Base-by-base conservation (phyloP, 1,284 basidiomycete genomes). In the Pascua sp. region DNA sequence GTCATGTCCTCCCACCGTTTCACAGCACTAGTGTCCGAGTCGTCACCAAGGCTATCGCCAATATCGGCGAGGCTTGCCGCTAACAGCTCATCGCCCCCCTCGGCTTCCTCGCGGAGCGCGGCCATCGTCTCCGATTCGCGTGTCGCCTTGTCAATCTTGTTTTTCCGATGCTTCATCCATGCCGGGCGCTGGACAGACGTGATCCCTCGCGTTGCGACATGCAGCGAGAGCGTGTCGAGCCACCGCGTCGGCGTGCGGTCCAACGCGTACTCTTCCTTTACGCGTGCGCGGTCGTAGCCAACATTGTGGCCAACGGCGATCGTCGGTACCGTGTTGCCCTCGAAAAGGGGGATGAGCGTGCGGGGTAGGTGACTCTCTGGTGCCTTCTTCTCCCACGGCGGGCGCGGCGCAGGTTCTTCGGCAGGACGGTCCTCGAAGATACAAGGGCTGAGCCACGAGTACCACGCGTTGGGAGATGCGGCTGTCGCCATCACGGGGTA, bases 391-490 rank as follows among this genome's bases (percentile, higher is more conserved):
- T 74, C 70, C 70, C 72, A 76, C 1, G 57, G 50, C 8, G 42
- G 44, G 5, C 44, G 54, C 32, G 49, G 38, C 17, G 15, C 32
- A 0, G 55, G 56, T 0, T 67, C 62, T 16, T 55, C n/a, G 3
- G 36, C 32, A 5, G 72, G 73, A 0, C 72, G 66, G 5, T 58
- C 24, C 11, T 84, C 84, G 7, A 97, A 82, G 5, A 99, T 79
- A 86, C 92, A 95, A 0, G 95, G 95, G 1, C 90, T 94, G 57
- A 97, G 84, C 95, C 96, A 99, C 5, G 86, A 85, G 72, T 98
- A 98, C 94, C 95, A 98, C 1, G 86, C 87, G 41, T 85, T 85
- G 15, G 82, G 80, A 5, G 91, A 87, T 0, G 85, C 89, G 2
- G 94, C 94, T 56, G 88, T 90, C 0, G 96, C 94, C 82, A 98